Evolutionary conservation across 1,284 basidiomycete species (phyloP), one percentile per base, ranked within the genome.

Genomic region (Ceratobasidium sp.): DNA sequence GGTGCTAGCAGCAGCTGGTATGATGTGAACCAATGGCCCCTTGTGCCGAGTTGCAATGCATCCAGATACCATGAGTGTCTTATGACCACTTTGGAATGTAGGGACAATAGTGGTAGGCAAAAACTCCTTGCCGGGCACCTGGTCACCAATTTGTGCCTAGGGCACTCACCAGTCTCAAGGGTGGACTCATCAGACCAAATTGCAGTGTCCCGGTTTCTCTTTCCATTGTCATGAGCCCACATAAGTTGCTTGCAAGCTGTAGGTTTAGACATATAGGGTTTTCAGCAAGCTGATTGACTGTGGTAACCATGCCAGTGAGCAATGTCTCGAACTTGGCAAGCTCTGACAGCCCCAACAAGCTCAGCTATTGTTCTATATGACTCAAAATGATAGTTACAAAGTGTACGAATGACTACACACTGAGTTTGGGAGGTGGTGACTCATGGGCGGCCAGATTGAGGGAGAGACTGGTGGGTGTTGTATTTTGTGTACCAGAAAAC

Each of bases 41-140:
- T 68, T 53, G 8, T 41, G 22, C n/a, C 65, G 31, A 56, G 54
- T 29, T 14, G 39, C 19, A 19, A 68, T 68, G 22, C 3, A 37
- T 8, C 29, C 65, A 19, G 48, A 54, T 14, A 43, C 29, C 49
- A 54, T 68, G 22, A 68, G 48, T 22, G 24, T 11, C 19, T 54
- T n/a, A 9, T 49, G 39, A 6, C 51, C 34, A 41, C 34, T 34
- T 39, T n/a, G 34, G 31, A 54, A 68, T 13, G 49, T 68, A 5
- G 65, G 51, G 0, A 56, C 31, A 11, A 68, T 22, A 19, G 24
- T 39, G 43, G 37, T 22, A 16, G 63, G 63, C 8, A 65, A 46
- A n/a, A 9, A 65, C 2, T 41, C 63, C 46, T 65, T n/a, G n/a
- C n/a, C n/a, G n/a, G n/a, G n/a, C 46, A 16, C 27, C 48, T n/a